A percentile compares a stretch with the other conserved stretches of the same genome.
Evolutionary conservation across 129 eudicot species (phyloP).

Genomic region (Chrysanthemum lavandulifolium): DNA sequence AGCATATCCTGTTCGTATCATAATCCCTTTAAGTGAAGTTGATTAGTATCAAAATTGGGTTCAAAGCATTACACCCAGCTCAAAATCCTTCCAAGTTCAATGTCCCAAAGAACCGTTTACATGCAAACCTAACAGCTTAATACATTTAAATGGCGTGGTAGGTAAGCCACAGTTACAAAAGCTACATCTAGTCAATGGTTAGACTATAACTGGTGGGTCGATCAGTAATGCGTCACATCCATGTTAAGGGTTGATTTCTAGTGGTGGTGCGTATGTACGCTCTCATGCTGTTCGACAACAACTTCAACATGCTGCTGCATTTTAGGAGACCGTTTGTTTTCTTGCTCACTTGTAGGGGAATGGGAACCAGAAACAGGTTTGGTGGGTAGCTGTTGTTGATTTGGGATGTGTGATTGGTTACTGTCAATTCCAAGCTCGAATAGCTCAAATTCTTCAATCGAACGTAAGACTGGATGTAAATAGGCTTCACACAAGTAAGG

Average conservation of each 20-base stretch:
- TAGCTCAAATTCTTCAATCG: constrained; percentile 70
- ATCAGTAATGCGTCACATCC: constrained; percentile 15
- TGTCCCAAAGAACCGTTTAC: too few relatives aligned
- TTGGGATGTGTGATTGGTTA: constrained; percentile 34
- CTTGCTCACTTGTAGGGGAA: constrained; percentile 30
- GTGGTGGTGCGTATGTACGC: constrained; percentile 10
- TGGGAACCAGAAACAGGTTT: constrained; percentile 39
- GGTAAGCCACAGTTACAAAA: constrained; percentile 20
- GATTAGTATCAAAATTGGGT: too few relatives aligned
- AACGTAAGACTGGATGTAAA: constrained; percentile 76
- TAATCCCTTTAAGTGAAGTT: too few relatives aligned
- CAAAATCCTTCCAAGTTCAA: too few relatives aligned
- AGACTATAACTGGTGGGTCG: constrained; percentile 1
- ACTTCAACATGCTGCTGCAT: constrained; percentile 37
- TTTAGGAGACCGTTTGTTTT: constrained; percentile 30
- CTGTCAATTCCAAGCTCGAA: constrained; percentile 57
- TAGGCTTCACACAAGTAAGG: constrained; percentile 72
- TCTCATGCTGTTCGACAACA: constrained; percentile 26
- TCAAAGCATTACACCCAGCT: too few relatives aligned
- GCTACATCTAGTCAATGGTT: constrained; percentile 20
- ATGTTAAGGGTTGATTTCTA: constrained; percentile 7
- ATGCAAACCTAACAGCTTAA: neutral
- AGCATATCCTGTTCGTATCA: too few relatives aligned
- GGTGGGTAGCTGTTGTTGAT: constrained; percentile 31
- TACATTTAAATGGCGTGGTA: neutral